Conservation (phyloP, 352 stramenopile genomes). For the Elongisporangium undulatum region DNA sequence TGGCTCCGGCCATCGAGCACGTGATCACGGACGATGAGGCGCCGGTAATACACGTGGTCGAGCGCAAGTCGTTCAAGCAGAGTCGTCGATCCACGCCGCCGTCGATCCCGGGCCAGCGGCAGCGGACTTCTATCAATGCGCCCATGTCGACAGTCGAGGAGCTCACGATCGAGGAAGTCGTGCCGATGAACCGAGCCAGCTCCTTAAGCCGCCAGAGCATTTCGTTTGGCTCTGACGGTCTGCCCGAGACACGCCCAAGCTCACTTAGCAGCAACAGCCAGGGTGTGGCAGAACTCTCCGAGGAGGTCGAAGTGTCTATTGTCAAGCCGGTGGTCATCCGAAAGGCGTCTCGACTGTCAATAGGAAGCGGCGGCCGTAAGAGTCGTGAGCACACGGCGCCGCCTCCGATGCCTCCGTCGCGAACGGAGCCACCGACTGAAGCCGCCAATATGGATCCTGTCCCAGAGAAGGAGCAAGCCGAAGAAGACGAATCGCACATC, state of each 20-base stretch:
- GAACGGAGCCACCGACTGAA: background rate
- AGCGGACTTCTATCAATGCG: background rate
- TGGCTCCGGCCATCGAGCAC: constrained; percentile 3
- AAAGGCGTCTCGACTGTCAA: constrained; percentile 38
- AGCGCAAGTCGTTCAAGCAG: background rate
- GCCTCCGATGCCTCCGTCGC: background rate
- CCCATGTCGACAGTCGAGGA: constrained; percentile 20
- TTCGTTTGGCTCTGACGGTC: background rate
- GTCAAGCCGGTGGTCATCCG: constrained; percentile 39
- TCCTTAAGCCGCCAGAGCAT: constrained; percentile 12
- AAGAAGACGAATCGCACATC: constrained; percentile 15
- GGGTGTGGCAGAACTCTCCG: background rate
- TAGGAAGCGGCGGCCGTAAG: constrained; percentile 29
- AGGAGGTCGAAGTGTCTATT: constrained; percentile 15
- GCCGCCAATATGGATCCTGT: background rate
- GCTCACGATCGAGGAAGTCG: constrained; percentile 47
- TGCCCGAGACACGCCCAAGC: background rate
- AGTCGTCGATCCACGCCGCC: background rate
- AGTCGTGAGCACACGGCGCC: constrained; percentile 16
- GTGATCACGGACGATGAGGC: constrained; percentile 10
- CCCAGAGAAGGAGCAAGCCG: constrained; percentile 3
- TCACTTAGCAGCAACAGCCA: background rate
- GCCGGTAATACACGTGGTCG: background rate
- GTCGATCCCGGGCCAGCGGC: background rate
- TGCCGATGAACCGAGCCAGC: constrained; percentile 20